Conservation (phyloP, 176 grass and related monocot genomes). For the Leersia perrieri region DNA sequence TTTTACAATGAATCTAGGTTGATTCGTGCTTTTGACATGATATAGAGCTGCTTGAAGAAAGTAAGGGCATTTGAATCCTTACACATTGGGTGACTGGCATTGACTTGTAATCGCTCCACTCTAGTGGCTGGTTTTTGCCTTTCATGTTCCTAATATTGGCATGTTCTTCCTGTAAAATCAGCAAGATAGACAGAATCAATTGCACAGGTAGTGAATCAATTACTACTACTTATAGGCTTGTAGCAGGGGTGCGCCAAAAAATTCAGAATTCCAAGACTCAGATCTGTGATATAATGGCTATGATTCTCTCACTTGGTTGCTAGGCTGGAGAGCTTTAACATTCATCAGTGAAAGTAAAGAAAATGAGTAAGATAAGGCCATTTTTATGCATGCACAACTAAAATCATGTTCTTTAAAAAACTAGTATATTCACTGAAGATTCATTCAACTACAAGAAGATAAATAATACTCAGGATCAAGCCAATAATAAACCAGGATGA, state of each 20-base stretch:
- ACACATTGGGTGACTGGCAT: conserved; percentile 99
- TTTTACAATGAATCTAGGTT: neutral
- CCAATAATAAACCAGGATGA: conserved; percentile 21
- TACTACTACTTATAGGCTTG: too few relatives aligned
- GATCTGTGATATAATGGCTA: too few relatives aligned
- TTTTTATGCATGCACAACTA: neutral
- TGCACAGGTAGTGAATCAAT: neutral
- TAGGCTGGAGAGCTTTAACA: neutral
- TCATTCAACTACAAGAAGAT: neutral
- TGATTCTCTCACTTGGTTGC: neutral
- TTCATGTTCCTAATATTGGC: conserved; percentile 61
- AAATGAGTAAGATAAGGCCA: neutral
- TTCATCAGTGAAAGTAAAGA: neutral
- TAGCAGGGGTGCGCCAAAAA: neutral
- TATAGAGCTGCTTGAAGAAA: neutral
- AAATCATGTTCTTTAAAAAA: neutral
- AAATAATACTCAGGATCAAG: neutral
- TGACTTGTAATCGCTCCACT: conserved; percentile 93
- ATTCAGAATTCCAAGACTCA: neutral
- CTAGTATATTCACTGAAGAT: neutral
- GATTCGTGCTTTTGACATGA: neutral
- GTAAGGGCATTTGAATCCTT: conserved; percentile 6
- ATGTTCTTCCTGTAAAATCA: conserved; percentile 80
- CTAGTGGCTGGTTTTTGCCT: conserved; percentile 42
- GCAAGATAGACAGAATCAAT: neutral